Evolutionary conservation across 1,139 yeast genomes (phyloP).

Genomic region (Diutina sp.): DNA sequence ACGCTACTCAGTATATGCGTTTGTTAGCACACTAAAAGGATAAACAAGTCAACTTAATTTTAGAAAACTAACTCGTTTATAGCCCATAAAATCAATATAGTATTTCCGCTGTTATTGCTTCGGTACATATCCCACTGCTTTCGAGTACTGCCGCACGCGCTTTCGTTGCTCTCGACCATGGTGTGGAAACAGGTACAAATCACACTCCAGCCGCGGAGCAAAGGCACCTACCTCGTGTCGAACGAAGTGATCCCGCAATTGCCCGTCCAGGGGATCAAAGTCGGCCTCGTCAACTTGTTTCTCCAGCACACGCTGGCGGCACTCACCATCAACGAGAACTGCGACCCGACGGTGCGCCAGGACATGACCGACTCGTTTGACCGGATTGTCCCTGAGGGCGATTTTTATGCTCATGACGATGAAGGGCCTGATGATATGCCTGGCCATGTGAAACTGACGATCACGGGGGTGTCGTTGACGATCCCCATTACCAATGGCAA

Average conservation of each 20-base stretch:
- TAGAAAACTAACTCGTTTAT: too few relatives aligned
- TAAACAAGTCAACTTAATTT: too few relatives aligned
- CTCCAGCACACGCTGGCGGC: slow-evolving; percentile 76
- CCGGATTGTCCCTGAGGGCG: slow-evolving; percentile 60
- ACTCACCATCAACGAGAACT: slow-evolving; percentile 63
- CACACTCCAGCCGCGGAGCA: slow-evolving; percentile 41
- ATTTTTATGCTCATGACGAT: slow-evolving; percentile 48
- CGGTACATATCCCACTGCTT: not conserved
- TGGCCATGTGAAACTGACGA: slow-evolving; percentile 56
- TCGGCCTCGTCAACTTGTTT: slow-evolving; percentile 56
- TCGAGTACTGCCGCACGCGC: not conserved
- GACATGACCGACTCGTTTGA: slow-evolving; percentile 58
- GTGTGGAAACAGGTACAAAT: slow-evolving; percentile 46
- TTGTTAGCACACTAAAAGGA: too few relatives aligned
- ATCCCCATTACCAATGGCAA: slow-evolving; percentile 62
- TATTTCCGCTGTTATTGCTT: too few relatives aligned
- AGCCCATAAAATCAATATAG: too few relatives aligned
- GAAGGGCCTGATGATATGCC: slow-evolving; percentile 84
- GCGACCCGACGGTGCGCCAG: slow-evolving; percentile 63
- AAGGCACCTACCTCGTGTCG: slow-evolving; percentile 63
- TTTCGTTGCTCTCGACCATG: not conserved
- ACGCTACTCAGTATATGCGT: too few relatives aligned
- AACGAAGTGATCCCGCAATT: slow-evolving; percentile 43
- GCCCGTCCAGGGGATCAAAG: slow-evolving; percentile 42
- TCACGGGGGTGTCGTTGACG: slow-evolving; percentile 52